Conservation (phyloP, 257 asterid genomes). For the Verbascum thapsus region DNA sequence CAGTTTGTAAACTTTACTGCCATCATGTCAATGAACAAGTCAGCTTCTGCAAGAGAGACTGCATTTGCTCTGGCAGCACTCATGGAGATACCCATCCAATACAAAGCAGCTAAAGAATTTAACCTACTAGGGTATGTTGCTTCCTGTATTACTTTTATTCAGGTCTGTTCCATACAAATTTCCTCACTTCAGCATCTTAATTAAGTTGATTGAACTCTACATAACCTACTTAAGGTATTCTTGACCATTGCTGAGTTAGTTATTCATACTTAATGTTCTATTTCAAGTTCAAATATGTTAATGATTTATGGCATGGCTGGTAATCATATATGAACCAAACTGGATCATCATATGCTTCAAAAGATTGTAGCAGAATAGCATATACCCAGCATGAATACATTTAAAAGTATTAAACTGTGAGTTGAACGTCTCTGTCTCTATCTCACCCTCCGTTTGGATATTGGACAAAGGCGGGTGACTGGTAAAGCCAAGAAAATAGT, state of each 20-base stretch:
- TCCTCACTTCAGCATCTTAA: not conserved
- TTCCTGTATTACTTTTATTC: slow-evolving; percentile 15
- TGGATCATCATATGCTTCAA: slow-evolving; percentile 18
- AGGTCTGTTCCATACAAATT: not conserved
- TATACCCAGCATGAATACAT: slow-evolving; percentile 6
- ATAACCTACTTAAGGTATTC: slow-evolving; percentile 5
- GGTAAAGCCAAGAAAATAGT: slow-evolving; percentile 66
- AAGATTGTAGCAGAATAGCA: slow-evolving; percentile 10
- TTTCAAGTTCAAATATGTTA: slow-evolving; percentile 1
- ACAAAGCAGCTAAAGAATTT: slow-evolving; percentile 63
- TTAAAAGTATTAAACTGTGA: not conserved
- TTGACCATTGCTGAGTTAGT: slow-evolving; percentile 8
- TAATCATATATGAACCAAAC: not conserved
- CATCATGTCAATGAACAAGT: slow-evolving; percentile 52
- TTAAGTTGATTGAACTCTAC: not conserved
- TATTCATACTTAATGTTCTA: not conserved
- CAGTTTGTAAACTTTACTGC: slow-evolving; percentile 85
- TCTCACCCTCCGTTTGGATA: slow-evolving; percentile 25
- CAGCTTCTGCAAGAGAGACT: slow-evolving; percentile 60
- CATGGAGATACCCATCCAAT: slow-evolving; percentile 86
- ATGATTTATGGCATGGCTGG: not conserved
- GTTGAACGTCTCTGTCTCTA: slow-evolving; percentile 17
- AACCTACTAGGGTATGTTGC: slow-evolving; percentile 62
- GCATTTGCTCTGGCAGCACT: slow-evolving; percentile 90
- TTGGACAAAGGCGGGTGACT: slow-evolving; percentile 48